Conservation (phyloP, 73 alveolate genomes). For the Symbiodinium pilosum region DNA sequence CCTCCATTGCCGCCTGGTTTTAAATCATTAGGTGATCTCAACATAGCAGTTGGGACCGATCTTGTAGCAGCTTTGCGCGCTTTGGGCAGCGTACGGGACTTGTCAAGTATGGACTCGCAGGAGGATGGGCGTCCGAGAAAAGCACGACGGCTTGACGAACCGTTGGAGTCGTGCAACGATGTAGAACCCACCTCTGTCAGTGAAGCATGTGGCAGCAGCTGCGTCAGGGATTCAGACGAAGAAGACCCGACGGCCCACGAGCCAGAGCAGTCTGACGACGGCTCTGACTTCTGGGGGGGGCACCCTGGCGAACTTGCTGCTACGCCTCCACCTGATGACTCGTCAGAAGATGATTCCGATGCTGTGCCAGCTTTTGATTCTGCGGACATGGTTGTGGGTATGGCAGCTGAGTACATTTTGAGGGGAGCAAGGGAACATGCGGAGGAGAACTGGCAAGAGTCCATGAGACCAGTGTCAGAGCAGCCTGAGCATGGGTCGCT, state of each 20-base stretch:
- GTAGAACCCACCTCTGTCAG: background rate
- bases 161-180: background rate
- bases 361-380: background rate
- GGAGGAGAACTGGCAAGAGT: background rate
- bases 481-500: background rate
- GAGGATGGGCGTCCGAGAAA: background rate
- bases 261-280: background rate
- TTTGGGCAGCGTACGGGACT: background rate
- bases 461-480: background rate
- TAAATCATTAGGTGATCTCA: background rate
- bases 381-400: background rate
- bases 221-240: background rate
- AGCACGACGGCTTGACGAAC: background rate
- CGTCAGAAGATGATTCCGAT: background rate
- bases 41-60: background rate
- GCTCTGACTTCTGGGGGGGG: background rate
- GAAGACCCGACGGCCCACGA: background rate
- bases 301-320: background rate
- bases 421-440: background rate
- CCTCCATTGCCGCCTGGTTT: background rate
- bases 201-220: background rate
- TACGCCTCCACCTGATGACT: constrained; percentile 3
- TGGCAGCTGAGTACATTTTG: background rate
- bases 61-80: background rate
- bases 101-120: background rate